Conservation (phyloP, 1,139 yeast genomes). For the Diutina sp. region DNA sequence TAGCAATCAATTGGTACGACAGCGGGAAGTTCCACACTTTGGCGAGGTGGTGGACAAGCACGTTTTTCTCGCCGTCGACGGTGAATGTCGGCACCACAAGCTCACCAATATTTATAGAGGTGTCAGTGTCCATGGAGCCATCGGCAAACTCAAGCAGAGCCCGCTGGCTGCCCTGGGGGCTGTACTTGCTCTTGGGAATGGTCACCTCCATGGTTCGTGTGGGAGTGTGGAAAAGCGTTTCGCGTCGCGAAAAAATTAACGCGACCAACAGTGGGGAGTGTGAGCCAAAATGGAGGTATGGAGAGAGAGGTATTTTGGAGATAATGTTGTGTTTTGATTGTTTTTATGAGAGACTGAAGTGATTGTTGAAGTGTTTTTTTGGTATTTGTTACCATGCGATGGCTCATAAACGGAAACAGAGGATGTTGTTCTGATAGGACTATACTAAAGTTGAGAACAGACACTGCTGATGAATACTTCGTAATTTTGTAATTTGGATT, state of each 20-base stretch:
- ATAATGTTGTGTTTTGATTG: too few relatives aligned
- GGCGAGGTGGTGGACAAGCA: constrained; percentile 21
- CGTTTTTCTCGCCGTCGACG: constrained; percentile 8
- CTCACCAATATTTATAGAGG: neutral
- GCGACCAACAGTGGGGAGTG: neutral
- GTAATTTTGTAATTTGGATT: too few relatives aligned
- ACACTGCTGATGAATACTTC: too few relatives aligned
- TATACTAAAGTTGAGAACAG: too few relatives aligned
- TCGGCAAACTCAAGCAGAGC: neutral
- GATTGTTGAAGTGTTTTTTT: too few relatives aligned
- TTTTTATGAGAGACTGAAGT: too few relatives aligned
- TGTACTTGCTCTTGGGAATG: neutral
- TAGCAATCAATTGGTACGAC: constrained; percentile 25
- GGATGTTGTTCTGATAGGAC: too few relatives aligned
- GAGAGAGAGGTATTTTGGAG: too few relatives aligned
- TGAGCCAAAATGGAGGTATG: too few relatives aligned
- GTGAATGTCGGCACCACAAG: constrained; percentile 4
- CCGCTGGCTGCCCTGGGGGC: neutral
- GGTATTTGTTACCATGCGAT: too few relatives aligned
- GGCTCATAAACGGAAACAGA: too few relatives aligned
- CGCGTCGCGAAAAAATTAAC: neutral
- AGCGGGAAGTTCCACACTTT: constrained; percentile 29
- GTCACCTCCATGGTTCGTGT: neutral
- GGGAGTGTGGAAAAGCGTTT: neutral
- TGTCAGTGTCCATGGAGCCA: neutral